phyloP scores from a whole-genome alignment of 768 basidiomycete species.

The Lentinula detonsa region DNA sequence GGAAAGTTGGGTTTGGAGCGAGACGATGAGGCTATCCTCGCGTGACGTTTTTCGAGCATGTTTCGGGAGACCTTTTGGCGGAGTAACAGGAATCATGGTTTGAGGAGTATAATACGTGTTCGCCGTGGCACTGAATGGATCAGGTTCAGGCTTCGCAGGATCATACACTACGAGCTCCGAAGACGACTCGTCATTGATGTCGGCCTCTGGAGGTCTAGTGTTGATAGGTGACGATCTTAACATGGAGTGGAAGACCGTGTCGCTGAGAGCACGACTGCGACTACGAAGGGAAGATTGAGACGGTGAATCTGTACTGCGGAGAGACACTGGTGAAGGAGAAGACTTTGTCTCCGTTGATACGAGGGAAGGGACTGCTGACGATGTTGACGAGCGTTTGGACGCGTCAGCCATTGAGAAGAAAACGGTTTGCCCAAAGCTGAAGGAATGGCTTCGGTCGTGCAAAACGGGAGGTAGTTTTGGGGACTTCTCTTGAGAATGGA shows the following conservation, averaged over 20 bases:
- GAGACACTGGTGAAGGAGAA: constrained; percentile 22
- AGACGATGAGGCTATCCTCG: constrained; percentile 66
- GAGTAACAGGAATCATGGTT: constrained; percentile 63
- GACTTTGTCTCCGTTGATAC: constrained; percentile 13
- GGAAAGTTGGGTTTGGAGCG: constrained; percentile 68
- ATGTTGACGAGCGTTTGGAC: constrained; percentile 15
- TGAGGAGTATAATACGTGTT: constrained; percentile 76
- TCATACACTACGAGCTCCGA: constrained; percentile 42
- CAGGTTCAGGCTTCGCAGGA: constrained; percentile 39
- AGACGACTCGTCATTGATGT: constrained; percentile 57
- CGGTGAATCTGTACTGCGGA: constrained; percentile 14
- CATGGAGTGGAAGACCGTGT: constrained; percentile 59
- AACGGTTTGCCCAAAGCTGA: constrained; percentile 58
- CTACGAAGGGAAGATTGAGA: constrained; percentile 26
- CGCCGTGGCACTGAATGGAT: constrained; percentile 70
- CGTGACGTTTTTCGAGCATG: constrained; percentile 61
- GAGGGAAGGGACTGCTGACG: constrained; percentile 9
- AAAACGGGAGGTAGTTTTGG: constrained; percentile 28
- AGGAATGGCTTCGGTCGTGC: constrained; percentile 62
- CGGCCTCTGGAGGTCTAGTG: constrained; percentile 42
- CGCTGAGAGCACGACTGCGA: constrained; percentile 53
- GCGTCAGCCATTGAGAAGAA: constrained; percentile 45
- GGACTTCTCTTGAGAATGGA: constrained; percentile 35
- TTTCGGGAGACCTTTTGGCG: constrained; percentile 33
- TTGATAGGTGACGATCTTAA: constrained; percentile 31